Evolutionary conservation across 768 basidiomycete species (phyloP).

Genomic region (Leccinum ochraceum): DNA sequence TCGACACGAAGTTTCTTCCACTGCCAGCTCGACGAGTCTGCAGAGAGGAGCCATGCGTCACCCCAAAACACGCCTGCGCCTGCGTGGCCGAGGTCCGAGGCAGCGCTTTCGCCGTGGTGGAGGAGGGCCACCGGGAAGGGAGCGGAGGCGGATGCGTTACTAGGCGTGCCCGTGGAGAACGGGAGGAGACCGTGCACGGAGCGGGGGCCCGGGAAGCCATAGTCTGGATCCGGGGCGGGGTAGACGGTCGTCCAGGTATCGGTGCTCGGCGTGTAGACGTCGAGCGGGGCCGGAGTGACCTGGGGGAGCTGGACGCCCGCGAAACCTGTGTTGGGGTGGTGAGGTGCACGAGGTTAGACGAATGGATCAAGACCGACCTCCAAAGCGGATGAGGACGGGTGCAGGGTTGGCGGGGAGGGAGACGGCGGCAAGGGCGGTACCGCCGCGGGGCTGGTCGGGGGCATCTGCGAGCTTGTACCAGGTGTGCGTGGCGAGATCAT

Average conservation of each 20-base stretch:
- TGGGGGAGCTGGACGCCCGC: slow-evolving; percentile 38
- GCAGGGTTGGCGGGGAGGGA: slow-evolving; percentile 15
- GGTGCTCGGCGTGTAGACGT: slow-evolving; percentile 34
- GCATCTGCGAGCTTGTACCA: slow-evolving; percentile 39
- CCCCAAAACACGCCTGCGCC: slow-evolving; percentile 43
- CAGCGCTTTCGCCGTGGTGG: slow-evolving; percentile 39
- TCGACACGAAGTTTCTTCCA: slow-evolving; percentile 29
- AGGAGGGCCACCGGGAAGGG: slow-evolving; percentile 30
- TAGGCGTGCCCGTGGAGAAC: slow-evolving; percentile 7
- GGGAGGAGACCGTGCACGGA: slow-evolving; percentile 39
- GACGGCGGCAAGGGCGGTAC: slow-evolving; percentile 39
- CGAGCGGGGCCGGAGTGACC: slow-evolving; percentile 28
- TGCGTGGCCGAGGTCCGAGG: slow-evolving; percentile 38
- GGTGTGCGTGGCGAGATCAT: slow-evolving; percentile 27
- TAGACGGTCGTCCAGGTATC: slow-evolving; percentile 25
- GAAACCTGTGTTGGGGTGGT: slow-evolving; percentile 28
- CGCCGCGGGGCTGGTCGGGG: slow-evolving; percentile 41
- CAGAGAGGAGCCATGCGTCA: slow-evolving; percentile 38
- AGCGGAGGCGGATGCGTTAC: neutral
- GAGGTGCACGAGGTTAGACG: fast-evolving
- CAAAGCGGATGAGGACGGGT: slow-evolving; percentile 39
- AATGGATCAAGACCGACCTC: slow-evolving; percentile 19
- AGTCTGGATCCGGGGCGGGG: slow-evolving; percentile 27
- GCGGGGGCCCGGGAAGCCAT: slow-evolving; percentile 34
- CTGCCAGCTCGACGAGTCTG: slow-evolving; percentile 4